Evolutionary conservation across 2,329 filamentous ascomycete species (phyloP).

Genomic region (Xylariaceae sp.): DNA sequence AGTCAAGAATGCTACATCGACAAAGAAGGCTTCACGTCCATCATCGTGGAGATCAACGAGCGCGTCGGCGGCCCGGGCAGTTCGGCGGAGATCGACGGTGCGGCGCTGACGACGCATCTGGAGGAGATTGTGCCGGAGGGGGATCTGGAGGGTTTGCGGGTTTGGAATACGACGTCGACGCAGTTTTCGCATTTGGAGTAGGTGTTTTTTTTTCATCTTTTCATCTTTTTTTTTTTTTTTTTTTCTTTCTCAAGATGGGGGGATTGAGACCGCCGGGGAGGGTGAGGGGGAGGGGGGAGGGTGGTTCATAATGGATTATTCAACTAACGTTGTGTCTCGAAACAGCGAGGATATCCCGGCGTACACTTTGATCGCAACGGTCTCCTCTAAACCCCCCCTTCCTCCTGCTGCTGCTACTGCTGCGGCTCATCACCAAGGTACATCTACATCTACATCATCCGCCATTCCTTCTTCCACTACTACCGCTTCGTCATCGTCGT

Average conservation of each 20-base stretch:
- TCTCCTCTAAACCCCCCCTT: slow-evolving; percentile 30
- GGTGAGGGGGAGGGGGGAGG: background rate
- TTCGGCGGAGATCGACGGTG: slow-evolving; percentile 58
- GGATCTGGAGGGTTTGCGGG: slow-evolving; percentile 57
- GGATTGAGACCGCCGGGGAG: no score
- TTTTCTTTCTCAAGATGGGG: background rate
- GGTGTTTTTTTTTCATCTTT: slow-evolving; percentile 19
- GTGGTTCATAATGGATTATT: background rate
- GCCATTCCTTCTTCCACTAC: no score
- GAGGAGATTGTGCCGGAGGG: slow-evolving; percentile 62
- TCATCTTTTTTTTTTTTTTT: background rate
- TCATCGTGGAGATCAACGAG: slow-evolving; percentile 88
- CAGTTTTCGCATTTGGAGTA: slow-evolving; percentile 52
- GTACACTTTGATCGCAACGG: slow-evolving; percentile 65
- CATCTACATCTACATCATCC: no score
- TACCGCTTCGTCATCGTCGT: slow-evolving; percentile 36
- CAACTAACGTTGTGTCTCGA: background rate
- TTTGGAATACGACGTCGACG: slow-evolving; percentile 60
- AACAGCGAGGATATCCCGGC: slow-evolving; percentile 49
- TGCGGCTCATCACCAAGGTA: no score
- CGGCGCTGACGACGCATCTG: slow-evolving; percentile 62
- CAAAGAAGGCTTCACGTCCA: slow-evolving; percentile 71
- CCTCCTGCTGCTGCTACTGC: no score
- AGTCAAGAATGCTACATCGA: slow-evolving; percentile 94
- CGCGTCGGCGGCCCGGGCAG: slow-evolving; percentile 56